Evolutionary conservation across 1,139 yeast genomes (phyloP).

Genomic region (Debaryomycetaceae sp.): DNA sequence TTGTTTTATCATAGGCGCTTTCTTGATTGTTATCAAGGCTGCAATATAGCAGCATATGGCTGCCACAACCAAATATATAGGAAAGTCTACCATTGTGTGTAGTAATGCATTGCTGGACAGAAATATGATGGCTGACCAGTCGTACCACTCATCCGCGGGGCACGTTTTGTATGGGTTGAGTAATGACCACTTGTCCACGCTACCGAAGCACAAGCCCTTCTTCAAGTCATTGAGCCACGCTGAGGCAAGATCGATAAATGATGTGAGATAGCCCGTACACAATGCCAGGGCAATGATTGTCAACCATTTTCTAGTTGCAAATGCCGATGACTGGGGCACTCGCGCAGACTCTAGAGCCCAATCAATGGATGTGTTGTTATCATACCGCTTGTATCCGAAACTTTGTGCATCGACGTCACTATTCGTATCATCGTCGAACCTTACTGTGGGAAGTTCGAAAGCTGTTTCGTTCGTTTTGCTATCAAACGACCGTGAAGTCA

Average conservation of each 20-base stretch:
- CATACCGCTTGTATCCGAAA: conserved; percentile 13
- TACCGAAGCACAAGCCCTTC: conserved; percentile 40
- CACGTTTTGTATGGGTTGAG: conserved; percentile 45
- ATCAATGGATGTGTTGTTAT: conserved; percentile 37
- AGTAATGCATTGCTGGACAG: conserved; percentile 15
- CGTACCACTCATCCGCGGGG: conserved; percentile 40
- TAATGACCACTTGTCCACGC: conserved; percentile 40
- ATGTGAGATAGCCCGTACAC: conserved; percentile 55
- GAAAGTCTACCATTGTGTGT: conserved; percentile 30
- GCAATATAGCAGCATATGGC: conserved; percentile 23
- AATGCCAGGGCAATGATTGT: conserved; percentile 56
- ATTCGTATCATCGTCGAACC: background rate
- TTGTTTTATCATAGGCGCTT: conserved; percentile 47
- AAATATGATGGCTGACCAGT: conserved; percentile 35
- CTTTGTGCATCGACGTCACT: background rate
- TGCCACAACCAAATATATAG: conserved; percentile 34
- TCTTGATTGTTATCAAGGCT: conserved; percentile 25
- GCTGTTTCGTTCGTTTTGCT: background rate
- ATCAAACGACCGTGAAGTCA: background rate
- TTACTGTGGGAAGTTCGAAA: conserved; percentile 3
- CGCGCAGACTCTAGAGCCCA: conserved; percentile 23
- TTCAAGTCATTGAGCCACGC: conserved; percentile 64
- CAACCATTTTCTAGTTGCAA: conserved; percentile 45
- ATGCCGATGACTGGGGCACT: conserved; percentile 10
- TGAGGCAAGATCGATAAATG: conserved; percentile 56